Evolutionary conservation across 1,139 yeast genomes (phyloP).

Genomic region (Barnettozyma hawaiiensis): DNA sequence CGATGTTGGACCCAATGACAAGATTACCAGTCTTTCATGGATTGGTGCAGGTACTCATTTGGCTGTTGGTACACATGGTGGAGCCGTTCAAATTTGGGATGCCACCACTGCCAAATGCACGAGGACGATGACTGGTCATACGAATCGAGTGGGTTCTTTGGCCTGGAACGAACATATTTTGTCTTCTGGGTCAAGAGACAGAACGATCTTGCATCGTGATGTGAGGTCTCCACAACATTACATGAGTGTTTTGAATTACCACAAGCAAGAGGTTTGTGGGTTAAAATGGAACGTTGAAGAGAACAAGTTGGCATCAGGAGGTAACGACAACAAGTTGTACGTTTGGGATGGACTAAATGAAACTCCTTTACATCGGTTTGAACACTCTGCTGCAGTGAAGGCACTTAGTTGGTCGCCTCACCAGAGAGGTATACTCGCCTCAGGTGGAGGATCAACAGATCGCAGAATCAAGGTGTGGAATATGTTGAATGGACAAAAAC

Average conservation of each 20-base stretch:
- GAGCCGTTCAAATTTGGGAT: constrained; percentile 94
- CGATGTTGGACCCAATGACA: constrained; percentile 55
- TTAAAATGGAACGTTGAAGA: constrained; percentile 89
- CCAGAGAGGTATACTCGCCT: constrained; percentile 85
- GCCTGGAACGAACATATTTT: constrained; percentile 94
- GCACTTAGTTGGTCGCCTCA: constrained; percentile 98
- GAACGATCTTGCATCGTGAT: constrained; percentile 81
- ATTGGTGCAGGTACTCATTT: constrained; percentile 90
- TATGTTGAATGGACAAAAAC: constrained; percentile 67
- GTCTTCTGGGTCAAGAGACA: constrained; percentile 83
- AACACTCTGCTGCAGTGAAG: constrained; percentile 92
- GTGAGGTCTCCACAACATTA: constrained; percentile 84
- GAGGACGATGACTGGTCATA: constrained; percentile 90
- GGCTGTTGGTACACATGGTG: constrained; percentile 86
- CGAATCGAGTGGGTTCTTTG: constrained; percentile 74
- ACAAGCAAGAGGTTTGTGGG: constrained; percentile 95
- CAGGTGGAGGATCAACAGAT: constrained; percentile 98
- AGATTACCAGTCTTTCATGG: constrained; percentile 85
- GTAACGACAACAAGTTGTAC: constrained; percentile 80
- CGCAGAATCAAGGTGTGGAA: constrained; percentile 90
- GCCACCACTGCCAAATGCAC: constrained; percentile 79
- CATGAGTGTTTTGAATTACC: constrained; percentile 64
- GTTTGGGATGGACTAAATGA: constrained; percentile 83
- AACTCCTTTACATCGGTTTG: constrained; percentile 71
- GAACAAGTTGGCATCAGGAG: constrained; percentile 85